Evolutionary conservation across 1,284 basidiomycete genomes (phyloP), one percentile per base, ranked within the genome.

Genomic region (Naganishia sp.): DNA sequence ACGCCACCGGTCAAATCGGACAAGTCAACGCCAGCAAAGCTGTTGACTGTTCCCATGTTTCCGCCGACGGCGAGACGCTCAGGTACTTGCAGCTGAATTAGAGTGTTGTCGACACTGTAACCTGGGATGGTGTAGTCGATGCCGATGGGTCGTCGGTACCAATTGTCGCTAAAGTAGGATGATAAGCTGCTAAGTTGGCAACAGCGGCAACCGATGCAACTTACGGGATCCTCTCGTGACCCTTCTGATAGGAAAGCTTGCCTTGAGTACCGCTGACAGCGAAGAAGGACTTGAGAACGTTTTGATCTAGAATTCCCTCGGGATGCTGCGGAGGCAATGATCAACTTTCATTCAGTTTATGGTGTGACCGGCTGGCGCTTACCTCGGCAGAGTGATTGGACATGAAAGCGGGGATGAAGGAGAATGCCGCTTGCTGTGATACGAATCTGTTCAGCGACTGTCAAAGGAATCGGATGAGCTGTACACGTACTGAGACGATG

Each of bases 1-100:
- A 69, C 68, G 3, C 69, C 69, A 13, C 69, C 70, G 16, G 70
- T 72, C 48, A 70, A 52, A 49, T 72, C 56, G 33, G 60, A 66
- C 18, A 70, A 13, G 45, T 72, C 64, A 21, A 70, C 64, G 3
- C 68, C 67, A 28, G 66, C 55, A 56, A 72, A 72, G n/a, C 63
- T 68, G 55, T 69, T 69, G 50, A 66, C 61, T 1, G 57, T 69
- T 42, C 70, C 64, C 15, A 66, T 65, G 57, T 72, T 72, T 13
- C 70, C 70, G 23, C 69, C 70, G 48, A 72, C 55, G 6, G 69
- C 64, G 13, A 68, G 48, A 36, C 67, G 63, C 36, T 70, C 64
- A 16, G 67, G 69, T 23, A 68, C 59, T 31, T 61, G 61, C 3
- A 60, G 39, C 23, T 56, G 54, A 10, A 67, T 45, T 2, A 53